Base-by-base conservation (phyloP, 306 rosid species). In the Quercus dentata region DNA sequence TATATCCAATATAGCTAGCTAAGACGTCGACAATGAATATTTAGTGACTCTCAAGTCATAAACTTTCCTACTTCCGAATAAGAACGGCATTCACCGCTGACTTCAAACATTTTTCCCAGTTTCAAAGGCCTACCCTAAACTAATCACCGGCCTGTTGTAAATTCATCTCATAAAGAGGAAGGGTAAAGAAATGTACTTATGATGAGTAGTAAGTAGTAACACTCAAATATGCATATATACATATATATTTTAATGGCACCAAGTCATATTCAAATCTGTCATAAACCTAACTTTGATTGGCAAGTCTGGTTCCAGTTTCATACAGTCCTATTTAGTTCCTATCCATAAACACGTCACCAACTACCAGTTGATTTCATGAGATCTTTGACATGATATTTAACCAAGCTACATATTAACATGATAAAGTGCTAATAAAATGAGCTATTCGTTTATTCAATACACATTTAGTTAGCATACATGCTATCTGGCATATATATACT, bases 201-300 rank as follows among this genome's bases (percentile, higher is more conserved):
- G 54, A 49, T 10, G 14, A 49, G 17, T 3, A 49, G 30, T 25
- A 58, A 19, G 6, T 18, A 58, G 46, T 41, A 41, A 41, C 46
- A 6, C 27, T 59, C 28, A 59, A 59, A 15, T 65, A 18, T 18
- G 15, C 8, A 69, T 69, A 33, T 68, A 19, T 35, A 1, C 3
- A 38, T 2, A 69, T 4, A 69, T 4, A 68, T 38, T n/a, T 69
- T 17, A 44, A 10, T 41, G 33, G 74, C 15, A 70, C 30, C 31
- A 21, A 70, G 38, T 70, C 57, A 20, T 5, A 41, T 21, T 21
- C 74, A 41, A 21, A 70, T 46, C 58, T 41, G 31, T 65, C 19
- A 46, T 56, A 70, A 70, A 70, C 74, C 57, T 70, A 70, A 70
- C 56, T 49, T 49, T 5, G 74, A 70, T 70, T 20, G 31, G 28